Conservation (phyloP, 1,284 basidiomycete genomes). For the Naganishia liquefaciens region DNA sequence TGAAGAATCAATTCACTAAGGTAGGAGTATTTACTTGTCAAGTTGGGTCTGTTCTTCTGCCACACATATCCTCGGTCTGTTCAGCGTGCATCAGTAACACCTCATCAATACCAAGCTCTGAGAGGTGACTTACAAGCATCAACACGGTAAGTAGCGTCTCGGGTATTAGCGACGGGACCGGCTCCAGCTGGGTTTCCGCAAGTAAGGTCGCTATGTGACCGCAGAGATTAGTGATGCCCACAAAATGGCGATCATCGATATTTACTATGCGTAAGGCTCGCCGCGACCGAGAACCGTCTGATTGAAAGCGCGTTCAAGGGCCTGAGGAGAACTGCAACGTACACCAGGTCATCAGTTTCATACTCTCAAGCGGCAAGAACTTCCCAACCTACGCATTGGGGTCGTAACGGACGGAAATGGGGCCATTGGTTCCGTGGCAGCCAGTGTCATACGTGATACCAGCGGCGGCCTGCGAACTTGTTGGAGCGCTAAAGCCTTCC, state of each 20-base stretch:
- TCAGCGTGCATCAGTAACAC: background rate
- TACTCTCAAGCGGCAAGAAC: background rate
- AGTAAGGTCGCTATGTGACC: slow-evolving; percentile 37
- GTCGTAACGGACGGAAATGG: slow-evolving; percentile 38
- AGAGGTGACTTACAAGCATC: slow-evolving; percentile 42
- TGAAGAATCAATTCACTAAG: too few species aligned
- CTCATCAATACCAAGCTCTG: background rate
- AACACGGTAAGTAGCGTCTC: slow-evolving; percentile 36
- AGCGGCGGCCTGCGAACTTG: slow-evolving; percentile 32
- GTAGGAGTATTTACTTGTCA: slow-evolving; percentile 38
- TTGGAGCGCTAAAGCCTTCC: slow-evolving; percentile 41
- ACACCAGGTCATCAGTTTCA: background rate
- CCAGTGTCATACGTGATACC: slow-evolving; percentile 38
- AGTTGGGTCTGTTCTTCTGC: slow-evolving; percentile 39
- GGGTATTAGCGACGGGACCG: slow-evolving; percentile 42
- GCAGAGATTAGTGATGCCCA: background rate
- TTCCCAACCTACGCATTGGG: slow-evolving; percentile 33
- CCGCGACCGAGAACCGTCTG: slow-evolving; percentile 37
- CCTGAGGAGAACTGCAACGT: slow-evolving; percentile 30
- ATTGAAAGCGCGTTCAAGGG: slow-evolving; percentile 42
- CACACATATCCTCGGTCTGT: slow-evolving; percentile 44
- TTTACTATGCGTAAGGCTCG: slow-evolving; percentile 39
- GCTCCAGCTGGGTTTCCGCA: slow-evolving; percentile 45
- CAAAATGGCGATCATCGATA: background rate
- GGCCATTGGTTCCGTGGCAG: slow-evolving; percentile 41